Evolutionary conservation across 495 filamentous ascomycete genomes (phyloP).

Genomic region (Trichoderma gamsii): DNA sequence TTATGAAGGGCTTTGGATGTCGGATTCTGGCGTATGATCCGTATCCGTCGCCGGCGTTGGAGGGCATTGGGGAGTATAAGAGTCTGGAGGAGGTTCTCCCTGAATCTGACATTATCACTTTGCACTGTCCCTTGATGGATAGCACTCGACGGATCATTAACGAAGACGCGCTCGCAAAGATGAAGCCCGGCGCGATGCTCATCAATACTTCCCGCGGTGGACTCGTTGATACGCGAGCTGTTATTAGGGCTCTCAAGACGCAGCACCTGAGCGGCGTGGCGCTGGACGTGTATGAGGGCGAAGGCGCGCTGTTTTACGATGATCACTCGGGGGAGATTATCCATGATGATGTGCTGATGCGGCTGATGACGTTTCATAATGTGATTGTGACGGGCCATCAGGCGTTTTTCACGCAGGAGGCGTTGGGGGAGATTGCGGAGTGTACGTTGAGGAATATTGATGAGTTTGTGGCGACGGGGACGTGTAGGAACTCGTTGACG

Average conservation of each 20-base stretch:
- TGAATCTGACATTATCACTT: slow-evolving; percentile 52
- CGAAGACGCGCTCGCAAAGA: slow-evolving; percentile 41
- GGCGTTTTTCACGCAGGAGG: slow-evolving; percentile 65
- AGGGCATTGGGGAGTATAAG: slow-evolving; percentile 48
- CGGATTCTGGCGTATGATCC: slow-evolving; percentile 54
- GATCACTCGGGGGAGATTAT: slow-evolving; percentile 64
- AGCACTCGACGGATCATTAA: slow-evolving; percentile 57
- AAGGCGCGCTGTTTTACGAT: slow-evolving; percentile 54
- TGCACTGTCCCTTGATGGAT: slow-evolving; percentile 61
- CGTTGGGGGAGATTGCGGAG: slow-evolving; percentile 57
- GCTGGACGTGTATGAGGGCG: slow-evolving; percentile 53
- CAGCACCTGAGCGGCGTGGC: slow-evolving; percentile 49
- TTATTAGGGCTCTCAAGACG: slow-evolving; percentile 56
- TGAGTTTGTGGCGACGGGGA: slow-evolving; percentile 27
- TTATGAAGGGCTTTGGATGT: slow-evolving; percentile 60
- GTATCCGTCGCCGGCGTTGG: slow-evolving; percentile 42
- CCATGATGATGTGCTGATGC: slow-evolving; percentile 60
- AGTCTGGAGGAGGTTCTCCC: slow-evolving; percentile 49
- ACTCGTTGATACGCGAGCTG: slow-evolving; percentile 52
- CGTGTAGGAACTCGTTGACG: slow-evolving; percentile 36
- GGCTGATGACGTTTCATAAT: slow-evolving; percentile 66
- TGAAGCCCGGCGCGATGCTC: slow-evolving; percentile 56
- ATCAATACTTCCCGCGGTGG: slow-evolving; percentile 63
- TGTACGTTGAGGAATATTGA: slow-evolving; percentile 52
- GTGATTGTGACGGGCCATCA: slow-evolving; percentile 64